These are phyloP conservation scores for Rhododendron ovatum DNA, from an alignment of 148 eudicot genomes.

Conservation along the genomic window DNA sequence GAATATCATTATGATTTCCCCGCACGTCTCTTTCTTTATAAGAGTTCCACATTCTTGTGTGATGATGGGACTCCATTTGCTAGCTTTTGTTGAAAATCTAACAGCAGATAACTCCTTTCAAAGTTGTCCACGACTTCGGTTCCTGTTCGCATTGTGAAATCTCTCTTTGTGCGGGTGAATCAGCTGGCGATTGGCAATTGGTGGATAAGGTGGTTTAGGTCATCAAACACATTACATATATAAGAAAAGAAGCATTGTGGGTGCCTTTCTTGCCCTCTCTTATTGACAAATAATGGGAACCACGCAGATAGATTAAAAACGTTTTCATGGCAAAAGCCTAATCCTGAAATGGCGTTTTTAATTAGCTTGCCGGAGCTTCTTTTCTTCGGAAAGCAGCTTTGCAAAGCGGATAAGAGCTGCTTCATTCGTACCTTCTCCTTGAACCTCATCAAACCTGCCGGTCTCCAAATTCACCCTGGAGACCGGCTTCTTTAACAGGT, in stretches of 20 bases:
- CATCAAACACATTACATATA: not conserved
- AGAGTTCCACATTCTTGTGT: not conserved
- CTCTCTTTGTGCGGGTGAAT: not conserved
- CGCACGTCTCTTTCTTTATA: not conserved
- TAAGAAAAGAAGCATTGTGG: not conserved
- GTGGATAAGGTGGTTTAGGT: not conserved
- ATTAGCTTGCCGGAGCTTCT: slow-evolving; percentile 29
- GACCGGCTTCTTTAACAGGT: slow-evolving; percentile 42
- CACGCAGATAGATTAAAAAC: not conserved
- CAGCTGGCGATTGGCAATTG: not conserved
- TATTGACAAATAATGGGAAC: not conserved
- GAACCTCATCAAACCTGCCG: slow-evolving; percentile 35
- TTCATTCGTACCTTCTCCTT: slow-evolving; percentile 45
- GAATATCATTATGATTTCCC: not conserved
- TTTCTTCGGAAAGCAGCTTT: slow-evolving; percentile 47
- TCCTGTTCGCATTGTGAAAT: not conserved
- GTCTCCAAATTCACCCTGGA: slow-evolving; percentile 53
- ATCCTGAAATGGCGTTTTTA: not conserved
- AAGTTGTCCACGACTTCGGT: not conserved
- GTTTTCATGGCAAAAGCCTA: not conserved
- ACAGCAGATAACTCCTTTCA: not conserved
- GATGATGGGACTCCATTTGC: not conserved
- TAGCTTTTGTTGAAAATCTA: not conserved
- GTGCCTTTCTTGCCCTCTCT: not conserved
- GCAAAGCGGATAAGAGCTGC: slow-evolving; percentile 55